Evolutionary conservation across 495 filamentous ascomycete genomes (phyloP).

Genomic region (Tuber brumale): DNA sequence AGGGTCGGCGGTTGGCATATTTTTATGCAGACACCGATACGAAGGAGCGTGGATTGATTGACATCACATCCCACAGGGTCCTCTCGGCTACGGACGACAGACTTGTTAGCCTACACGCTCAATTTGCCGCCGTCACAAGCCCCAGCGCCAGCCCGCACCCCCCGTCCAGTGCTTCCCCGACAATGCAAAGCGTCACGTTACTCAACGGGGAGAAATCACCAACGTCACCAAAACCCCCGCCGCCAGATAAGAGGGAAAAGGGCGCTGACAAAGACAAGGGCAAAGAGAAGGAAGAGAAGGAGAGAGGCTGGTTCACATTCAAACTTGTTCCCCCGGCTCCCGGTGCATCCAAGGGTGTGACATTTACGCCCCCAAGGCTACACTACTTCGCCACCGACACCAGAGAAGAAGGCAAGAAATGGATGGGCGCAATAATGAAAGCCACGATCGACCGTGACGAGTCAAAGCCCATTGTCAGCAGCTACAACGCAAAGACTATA

Average conservation of each 20-base stretch:
- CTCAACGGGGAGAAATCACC: slow-evolving; percentile 31
- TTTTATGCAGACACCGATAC: slow-evolving; percentile 91
- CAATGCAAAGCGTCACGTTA: slow-evolving; percentile 43
- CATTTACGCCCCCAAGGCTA: slow-evolving; percentile 91
- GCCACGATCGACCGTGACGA: slow-evolving; percentile 96
- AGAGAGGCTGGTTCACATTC: slow-evolving; percentile 70
- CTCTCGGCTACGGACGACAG: slow-evolving; percentile 90
- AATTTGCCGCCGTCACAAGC: slow-evolving; percentile 76
- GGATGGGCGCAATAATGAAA: slow-evolving; percentile 99
- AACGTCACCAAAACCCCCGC: slow-evolving; percentile 15
- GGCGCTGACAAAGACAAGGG: slow-evolving; percentile 21
- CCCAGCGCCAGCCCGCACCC: slow-evolving; percentile 60
- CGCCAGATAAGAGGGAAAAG: slow-evolving; percentile 20
- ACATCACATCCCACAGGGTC: slow-evolving; percentile 93
- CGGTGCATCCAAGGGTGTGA: slow-evolving; percentile 83
- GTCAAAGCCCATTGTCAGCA: slow-evolving; percentile 65
- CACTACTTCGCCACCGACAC: slow-evolving; percentile 97
- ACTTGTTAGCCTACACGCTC: slow-evolving; percentile 81
- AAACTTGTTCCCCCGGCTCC: slow-evolving; percentile 88
- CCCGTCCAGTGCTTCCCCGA: slow-evolving; percentile 53
- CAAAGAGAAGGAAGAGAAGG: slow-evolving; percentile 33
- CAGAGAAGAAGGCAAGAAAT: slow-evolving; percentile 75
- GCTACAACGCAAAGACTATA: slow-evolving; percentile 93
- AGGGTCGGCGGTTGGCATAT: slow-evolving; percentile 85
- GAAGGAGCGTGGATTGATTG: slow-evolving; percentile 90